Evolutionary conservation across 2,329 filamentous ascomycete species (phyloP).

Genomic region (Tricladium varicosporioides): DNA sequence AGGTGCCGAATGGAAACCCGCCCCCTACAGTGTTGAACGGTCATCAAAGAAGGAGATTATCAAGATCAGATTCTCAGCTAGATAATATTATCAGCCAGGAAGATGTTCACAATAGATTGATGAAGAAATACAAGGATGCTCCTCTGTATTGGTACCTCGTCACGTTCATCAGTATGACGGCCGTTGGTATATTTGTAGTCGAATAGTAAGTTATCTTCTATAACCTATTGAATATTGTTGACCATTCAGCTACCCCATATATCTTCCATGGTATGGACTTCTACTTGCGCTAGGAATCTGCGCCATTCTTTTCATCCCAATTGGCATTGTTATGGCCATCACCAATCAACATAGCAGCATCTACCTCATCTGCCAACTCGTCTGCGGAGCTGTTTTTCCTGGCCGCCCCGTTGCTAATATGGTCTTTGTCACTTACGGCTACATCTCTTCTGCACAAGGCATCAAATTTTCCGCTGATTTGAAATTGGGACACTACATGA

Average conservation of each 20-base stretch:
- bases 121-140: slow-evolving; percentile 79
- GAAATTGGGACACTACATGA: slow-evolving; percentile 87
- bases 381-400: slow-evolving; percentile 79
- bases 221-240: slow-evolving; percentile 19
- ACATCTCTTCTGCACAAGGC: slow-evolving; percentile 84
- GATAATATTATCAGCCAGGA: slow-evolving; percentile 64
- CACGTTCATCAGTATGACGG: slow-evolving; percentile 73
- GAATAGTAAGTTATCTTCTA: slow-evolving; percentile 64
- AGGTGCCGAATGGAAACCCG: slow-evolving; percentile 36
- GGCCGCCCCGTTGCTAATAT: slow-evolving; percentile 87
- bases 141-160: slow-evolving; percentile 78
- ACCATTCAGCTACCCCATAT: slow-evolving; percentile 66
- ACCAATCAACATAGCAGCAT: slow-evolving; percentile 87
- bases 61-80: slow-evolving; percentile 40
- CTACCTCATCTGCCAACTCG: slow-evolving; percentile 81
- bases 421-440: slow-evolving; percentile 90
- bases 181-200: slow-evolving; percentile 78
- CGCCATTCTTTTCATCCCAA: slow-evolving; percentile 80
- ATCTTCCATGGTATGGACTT: slow-evolving; percentile 84
- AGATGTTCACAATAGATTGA: slow-evolving; percentile 81
- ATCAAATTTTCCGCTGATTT: slow-evolving; percentile 87
- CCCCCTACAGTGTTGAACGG: slow-evolving; percentile 6
- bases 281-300: slow-evolving; percentile 76
- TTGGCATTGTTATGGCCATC: slow-evolving; percentile 90
- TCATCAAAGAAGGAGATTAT: slow-evolving; percentile 18